Percentiles rank a stretch among this genome's conserved stretches.
Evolutionary conservation across 495 filamentous ascomycete species (phyloP).

Genomic region (Hypomontagnella monticulosa): DNA sequence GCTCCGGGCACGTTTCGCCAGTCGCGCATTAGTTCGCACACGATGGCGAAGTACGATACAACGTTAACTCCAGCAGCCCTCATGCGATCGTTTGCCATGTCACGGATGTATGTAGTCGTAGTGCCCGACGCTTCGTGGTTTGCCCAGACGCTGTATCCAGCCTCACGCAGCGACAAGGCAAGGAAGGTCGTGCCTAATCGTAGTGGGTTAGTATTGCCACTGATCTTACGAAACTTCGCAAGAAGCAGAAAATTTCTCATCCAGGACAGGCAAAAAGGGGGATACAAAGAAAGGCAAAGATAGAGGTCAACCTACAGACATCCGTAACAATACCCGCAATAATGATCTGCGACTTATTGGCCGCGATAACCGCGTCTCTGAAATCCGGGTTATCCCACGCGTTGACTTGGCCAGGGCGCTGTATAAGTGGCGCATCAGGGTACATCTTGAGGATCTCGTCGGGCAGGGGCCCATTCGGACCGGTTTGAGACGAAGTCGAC

Average conservation of each 20-base stretch:
- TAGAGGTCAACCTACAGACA: conserved; percentile 64
- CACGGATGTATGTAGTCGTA: conserved; percentile 45
- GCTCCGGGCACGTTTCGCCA: conserved; percentile 77
- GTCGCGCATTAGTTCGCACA: conserved; percentile 80
- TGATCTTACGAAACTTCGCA: no score
- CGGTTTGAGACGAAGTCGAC: conserved; percentile 71
- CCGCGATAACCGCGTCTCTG: conserved; percentile 69
- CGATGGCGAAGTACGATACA: conserved; percentile 72
- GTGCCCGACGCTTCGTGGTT: conserved; percentile 76
- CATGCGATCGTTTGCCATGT: conserved; percentile 73
- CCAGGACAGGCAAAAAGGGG: background rate
- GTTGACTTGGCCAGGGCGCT: conserved; percentile 78
- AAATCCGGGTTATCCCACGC: conserved; percentile 84
- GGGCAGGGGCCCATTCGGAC: conserved; percentile 75
- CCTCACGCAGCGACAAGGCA: conserved; percentile 73
- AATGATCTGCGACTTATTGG: conserved; percentile 76
- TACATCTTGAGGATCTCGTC: conserved; percentile 76
- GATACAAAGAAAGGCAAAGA: no score
- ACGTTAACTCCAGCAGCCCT: conserved; percentile 71
- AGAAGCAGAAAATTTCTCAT: no score
- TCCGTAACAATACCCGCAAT: conserved; percentile 79
- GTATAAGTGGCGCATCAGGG: conserved; percentile 72
- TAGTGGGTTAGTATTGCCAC: background rate
- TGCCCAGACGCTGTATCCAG: conserved; percentile 80
- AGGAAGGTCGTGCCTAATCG: conserved; percentile 75